A percentile compares a stretch with the other conserved stretches of the same genome.
phyloP scores from a whole-genome alignment of 2,329 filamentous ascomycete species.

The Curvularia eragrostidis region DNA sequence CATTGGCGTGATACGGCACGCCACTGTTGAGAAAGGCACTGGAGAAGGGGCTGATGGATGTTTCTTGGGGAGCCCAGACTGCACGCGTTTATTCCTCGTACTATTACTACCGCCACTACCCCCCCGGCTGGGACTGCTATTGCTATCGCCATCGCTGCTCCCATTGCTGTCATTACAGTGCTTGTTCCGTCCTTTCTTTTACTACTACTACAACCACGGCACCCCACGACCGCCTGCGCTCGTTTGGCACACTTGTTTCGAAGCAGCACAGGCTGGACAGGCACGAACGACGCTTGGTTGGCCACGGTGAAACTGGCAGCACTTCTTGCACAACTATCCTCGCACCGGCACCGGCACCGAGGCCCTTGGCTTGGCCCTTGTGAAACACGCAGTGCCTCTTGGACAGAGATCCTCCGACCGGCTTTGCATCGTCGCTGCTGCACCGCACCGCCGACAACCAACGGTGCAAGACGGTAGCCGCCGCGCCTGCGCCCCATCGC shows the following conservation, averaged over 20 bases:
- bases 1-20: background rate
- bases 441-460: background rate
- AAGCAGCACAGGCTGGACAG: background rate
- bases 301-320: background rate
- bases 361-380: background rate
- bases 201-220: background rate
- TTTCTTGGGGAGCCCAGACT: background rate
- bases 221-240: background rate
- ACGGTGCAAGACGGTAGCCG: background rate
- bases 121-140: too few relatives aligned
- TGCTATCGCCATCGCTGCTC: background rate
- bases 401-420: background rate
- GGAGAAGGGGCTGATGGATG: background rate
- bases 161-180: background rate
- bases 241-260: background rate
- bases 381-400: background rate
- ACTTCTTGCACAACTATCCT: background rate
- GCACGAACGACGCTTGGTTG: background rate
- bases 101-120: background rate
- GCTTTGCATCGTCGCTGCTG: background rate
- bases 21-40: background rate
- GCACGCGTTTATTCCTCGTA: background rate
- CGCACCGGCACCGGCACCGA: background rate
- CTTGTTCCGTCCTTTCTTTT: background rate
- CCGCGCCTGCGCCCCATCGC: background rate